Evolutionary conservation across 2,329 filamentous ascomycete species (phyloP), one percentile per base, ranked within the genome.

Genomic region (Aspergillus fumigatus): DNA sequence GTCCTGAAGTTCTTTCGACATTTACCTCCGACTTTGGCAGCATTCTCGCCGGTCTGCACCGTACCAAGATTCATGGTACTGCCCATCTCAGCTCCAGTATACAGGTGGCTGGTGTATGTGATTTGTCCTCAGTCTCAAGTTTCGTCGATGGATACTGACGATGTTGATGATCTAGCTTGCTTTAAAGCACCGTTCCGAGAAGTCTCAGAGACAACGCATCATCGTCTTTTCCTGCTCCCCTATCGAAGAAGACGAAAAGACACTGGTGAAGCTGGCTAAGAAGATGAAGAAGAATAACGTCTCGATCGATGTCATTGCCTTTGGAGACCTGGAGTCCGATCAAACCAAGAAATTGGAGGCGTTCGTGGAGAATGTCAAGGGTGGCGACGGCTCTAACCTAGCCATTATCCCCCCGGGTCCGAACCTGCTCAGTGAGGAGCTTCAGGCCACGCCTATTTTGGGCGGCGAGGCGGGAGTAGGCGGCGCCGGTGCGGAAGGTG

Each of bases 221-320:
- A 89, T 99, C 76, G 92, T 95, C 59, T 97, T 99, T 75, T 88
- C 92, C 62, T 99, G 94, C 83, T 96, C 92, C 45, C 89, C 92
- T 27, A 88, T 97, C 70, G 83, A 87, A 60, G 94, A 99, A 71
- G 88, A 90, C 62, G 89, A 97, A 75, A 94, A 94, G 79, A 86
- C 88, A 53, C 85, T 99, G 51, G 84, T 92, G 60, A 90, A 90
- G 71, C 83, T 99, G 29, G 92, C 94, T 48, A 96, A 94, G 81
- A 95, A 94, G 80, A 95, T 97, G 92, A 97, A 97, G 86, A 99
- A 99, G 84, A 89, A 88, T 75, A 93, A 90, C 70, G 90, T 96
- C 59, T 90, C 88, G 59, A 90, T 99, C 70, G 94, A 99, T 75
- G 93, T 99, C 70, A 84, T 99, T 59, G 86, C 93, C 49, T 99